These are phyloP conservation scores for Candida tropicalis DNA, from an alignment of 1,139 yeast genomes.

Conservation along the genomic window DNA sequence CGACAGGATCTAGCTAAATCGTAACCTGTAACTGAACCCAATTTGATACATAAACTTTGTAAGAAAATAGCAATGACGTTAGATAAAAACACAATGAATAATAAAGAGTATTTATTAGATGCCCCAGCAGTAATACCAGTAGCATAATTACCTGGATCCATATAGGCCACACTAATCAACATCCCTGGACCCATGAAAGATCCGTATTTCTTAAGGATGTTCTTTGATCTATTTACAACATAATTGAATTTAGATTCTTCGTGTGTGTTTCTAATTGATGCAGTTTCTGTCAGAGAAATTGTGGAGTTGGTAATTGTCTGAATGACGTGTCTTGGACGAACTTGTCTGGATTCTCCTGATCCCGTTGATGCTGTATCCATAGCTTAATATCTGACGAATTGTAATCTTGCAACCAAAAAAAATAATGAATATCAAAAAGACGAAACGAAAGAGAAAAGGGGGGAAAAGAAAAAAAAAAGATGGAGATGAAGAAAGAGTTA, in stretches of 20 bases:
- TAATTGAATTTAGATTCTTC: slow-evolving; percentile 5
- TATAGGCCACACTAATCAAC: slow-evolving; percentile 76
- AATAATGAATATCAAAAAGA: not conserved
- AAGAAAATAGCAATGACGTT: slow-evolving; percentile 74
- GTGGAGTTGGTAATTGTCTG: not conserved
- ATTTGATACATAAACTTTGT: slow-evolving; percentile 69
- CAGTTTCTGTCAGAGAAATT: not conserved
- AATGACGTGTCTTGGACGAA: slow-evolving; percentile 5
- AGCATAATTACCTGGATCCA: slow-evolving; percentile 87
- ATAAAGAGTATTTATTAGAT: slow-evolving; percentile 58
- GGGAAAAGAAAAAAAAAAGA: no score
- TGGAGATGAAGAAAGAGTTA: no score
- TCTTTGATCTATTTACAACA: slow-evolving; percentile 10
- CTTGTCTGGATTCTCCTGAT: not conserved
- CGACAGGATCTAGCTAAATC: slow-evolving; percentile 75
- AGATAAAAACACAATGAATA: slow-evolving; percentile 68
- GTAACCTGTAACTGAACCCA: slow-evolving; percentile 80
- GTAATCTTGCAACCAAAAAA: not conserved
- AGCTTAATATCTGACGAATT: not conserved
- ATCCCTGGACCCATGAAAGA: slow-evolving; percentile 78
- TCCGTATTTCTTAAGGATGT: slow-evolving; percentile 44
- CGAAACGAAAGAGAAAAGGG: no score
- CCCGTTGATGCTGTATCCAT: not conserved
- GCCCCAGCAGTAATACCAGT: slow-evolving; percentile 84
- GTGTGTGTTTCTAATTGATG: not conserved